These are phyloP conservation scores for Nicotiana undulata DNA, from an alignment of 257 asterid genomes.

Conservation along the genomic window DNA sequence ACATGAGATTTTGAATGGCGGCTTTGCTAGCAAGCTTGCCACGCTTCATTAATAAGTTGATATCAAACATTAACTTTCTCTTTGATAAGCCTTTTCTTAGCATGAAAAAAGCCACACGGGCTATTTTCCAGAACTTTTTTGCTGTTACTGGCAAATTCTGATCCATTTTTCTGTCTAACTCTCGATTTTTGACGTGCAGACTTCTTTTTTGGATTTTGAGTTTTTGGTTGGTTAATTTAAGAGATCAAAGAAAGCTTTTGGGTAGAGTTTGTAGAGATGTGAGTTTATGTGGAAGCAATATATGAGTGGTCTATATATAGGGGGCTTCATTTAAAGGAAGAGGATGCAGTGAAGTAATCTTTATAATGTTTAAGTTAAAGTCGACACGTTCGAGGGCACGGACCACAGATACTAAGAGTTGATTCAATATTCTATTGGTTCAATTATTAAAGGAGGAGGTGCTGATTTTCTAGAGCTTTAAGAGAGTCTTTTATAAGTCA, in stretches of 20 bases:
- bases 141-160: slow-evolving; percentile 12
- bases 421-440: background rate
- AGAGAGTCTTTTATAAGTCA: background rate
- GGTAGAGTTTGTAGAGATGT: background rate
- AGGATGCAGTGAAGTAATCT: background rate
- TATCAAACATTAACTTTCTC: slow-evolving; percentile 24
- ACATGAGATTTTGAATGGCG: slow-evolving; percentile 12
- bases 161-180: background rate
- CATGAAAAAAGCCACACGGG: slow-evolving; percentile 4
- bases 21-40: slow-evolving; percentile 40
- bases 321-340: background rate
- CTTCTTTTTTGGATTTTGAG: background rate
- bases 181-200: background rate
- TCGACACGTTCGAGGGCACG: background rate
- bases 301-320: background rate
- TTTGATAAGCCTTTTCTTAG: slow-evolving; percentile 30
- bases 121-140: slow-evolving; percentile 15
- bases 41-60: slow-evolving; percentile 30
- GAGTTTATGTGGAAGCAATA: background rate
- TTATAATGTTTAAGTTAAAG: background rate
- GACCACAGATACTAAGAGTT: background rate
- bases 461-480: background rate
- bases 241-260: background rate
- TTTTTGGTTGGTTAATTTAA: background rate
- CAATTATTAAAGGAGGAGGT: background rate